Conservation (phyloP, 768 basidiomycete species). For the Harrya chromipes region DNA sequence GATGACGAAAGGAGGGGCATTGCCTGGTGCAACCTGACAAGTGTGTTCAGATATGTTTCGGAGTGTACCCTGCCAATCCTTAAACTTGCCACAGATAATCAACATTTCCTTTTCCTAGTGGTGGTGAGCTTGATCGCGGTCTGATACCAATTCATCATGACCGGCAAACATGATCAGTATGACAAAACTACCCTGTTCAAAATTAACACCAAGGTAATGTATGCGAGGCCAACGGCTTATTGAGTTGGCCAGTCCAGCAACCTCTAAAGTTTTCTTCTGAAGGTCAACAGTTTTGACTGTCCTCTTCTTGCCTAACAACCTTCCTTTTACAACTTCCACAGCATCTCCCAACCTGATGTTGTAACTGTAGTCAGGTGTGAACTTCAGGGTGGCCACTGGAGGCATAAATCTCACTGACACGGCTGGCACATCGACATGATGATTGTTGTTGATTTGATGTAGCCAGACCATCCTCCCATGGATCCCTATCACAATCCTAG, state of each 20-base stretch:
- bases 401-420: no score
- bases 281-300: not conserved
- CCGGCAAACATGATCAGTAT: not conserved
- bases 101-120: not conserved
- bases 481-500: no score
- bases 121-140: not conserved
- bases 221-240: not conserved
- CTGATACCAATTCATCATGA: not conserved
- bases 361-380: not conserved
- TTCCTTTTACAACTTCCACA: not conserved
- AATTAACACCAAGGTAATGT: not conserved
- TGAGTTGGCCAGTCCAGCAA: not conserved
- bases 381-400: not conserved
- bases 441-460: no score
- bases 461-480: no score
- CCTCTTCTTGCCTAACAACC: not conserved
- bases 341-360: not conserved
- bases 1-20: not conserved
- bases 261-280: not conserved
- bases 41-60: not conserved
- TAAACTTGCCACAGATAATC: constrained; percentile 1
- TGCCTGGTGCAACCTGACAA: not conserved
- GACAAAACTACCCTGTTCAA: not conserved
- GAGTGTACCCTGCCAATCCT: constrained; percentile 3
- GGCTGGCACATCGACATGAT: no score